Evolutionary conservation across 176 grass and related monocot species (phyloP), one percentile per base, ranked within the genome.

Genomic region (Oryza punctata): DNA sequence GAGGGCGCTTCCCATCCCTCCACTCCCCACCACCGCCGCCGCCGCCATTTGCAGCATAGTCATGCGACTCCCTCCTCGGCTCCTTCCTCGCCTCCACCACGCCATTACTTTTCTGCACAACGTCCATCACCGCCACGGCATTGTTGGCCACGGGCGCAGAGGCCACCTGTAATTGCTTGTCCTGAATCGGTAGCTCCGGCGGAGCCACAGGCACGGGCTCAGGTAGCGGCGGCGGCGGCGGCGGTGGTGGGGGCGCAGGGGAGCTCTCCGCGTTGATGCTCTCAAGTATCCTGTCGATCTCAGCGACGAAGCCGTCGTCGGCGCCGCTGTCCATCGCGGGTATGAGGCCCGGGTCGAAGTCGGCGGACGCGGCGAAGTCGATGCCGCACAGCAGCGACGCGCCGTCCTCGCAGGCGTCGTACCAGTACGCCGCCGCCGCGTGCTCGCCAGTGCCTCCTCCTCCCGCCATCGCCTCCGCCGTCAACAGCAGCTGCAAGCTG

Each of bases 261-360:
- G 35, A 57, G 16, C 37, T 67, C 29, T 99, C 96, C 5, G 91
- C 88, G 70, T 96, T 96, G 65, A 99, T 95, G 81, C 93, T 99
- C 83, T 99, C 91, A 44, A 96, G 87, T 70, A 99, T 95, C 59
- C 89, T 83, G 50, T 98, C 96, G 66, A 98, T 98, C 87, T 98
- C 96, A 23, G 91, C 88, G 69, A 96, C 90, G 76, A 94, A 92
- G n/a, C 96, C 93, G 27, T 90, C 93, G 72, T 96, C 96, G 13
- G 77, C 82, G 50, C 71, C 77, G 72, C 37, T 27, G 81, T 90
- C 91, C 37, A 98, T 79, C 9, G 70, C 76, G 18, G 96, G 91
- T 15, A 98, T 82, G 57, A 83, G 61, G 12, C 91, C 84, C 15
- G 89, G 91, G 73, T 94, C 91, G 79, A 96, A 96, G 57, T 96